These are phyloP conservation scores for Phaeomoniella chlamydospora DNA, from an alignment of 2,329 filamentous ascomycete species.

Conservation along the genomic window DNA sequence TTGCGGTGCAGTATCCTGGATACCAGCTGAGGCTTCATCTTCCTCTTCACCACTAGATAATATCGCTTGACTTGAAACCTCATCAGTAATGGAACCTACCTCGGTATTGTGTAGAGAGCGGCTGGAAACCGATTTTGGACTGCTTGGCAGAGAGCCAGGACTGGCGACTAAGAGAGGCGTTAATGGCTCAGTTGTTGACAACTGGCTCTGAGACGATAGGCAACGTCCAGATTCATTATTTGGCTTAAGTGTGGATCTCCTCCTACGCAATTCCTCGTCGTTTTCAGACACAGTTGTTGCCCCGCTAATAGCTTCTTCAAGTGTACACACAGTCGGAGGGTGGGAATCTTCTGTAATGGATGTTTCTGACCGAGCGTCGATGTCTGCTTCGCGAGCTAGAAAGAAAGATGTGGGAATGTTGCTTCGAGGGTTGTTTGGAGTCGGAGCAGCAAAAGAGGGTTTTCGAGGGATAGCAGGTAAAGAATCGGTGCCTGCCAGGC, in stretches of 20 bases:
- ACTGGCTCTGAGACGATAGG: constrained; percentile 10
- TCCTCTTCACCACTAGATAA: constrained; percentile 42
- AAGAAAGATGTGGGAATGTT: constrained; percentile 43
- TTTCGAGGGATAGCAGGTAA: constrained; percentile 19
- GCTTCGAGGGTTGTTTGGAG: constrained; percentile 20
- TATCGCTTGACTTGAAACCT: constrained; percentile 39
- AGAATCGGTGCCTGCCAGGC: constrained; percentile 15
- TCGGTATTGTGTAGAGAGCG: constrained; percentile 45
- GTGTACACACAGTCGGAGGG: constrained; percentile 10
- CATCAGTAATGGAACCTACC: constrained; percentile 39
- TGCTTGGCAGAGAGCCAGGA: constrained; percentile 37
- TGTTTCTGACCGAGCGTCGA: constrained; percentile 22
- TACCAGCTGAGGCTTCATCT: constrained; percentile 16
- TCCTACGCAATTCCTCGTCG: constrained; percentile 5
- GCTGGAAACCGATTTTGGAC: constrained; percentile 45
- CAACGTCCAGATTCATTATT: constrained; percentile 11
- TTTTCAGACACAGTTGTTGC: constrained; percentile 11
- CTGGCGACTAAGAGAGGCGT: constrained; percentile 31
- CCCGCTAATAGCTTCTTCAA: constrained; percentile 17
- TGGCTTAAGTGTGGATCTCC: constrained; percentile 4
- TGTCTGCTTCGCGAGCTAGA: constrained; percentile 37
- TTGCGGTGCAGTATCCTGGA: constrained; percentile 39
- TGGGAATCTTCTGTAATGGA: constrained; percentile 15
- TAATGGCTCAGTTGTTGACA: constrained; percentile 20
- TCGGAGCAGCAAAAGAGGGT: constrained; percentile 16